Base-by-base conservation (phyloP, 352 stramenopile genomes). In the Globisporangium okanoganense region DNA sequence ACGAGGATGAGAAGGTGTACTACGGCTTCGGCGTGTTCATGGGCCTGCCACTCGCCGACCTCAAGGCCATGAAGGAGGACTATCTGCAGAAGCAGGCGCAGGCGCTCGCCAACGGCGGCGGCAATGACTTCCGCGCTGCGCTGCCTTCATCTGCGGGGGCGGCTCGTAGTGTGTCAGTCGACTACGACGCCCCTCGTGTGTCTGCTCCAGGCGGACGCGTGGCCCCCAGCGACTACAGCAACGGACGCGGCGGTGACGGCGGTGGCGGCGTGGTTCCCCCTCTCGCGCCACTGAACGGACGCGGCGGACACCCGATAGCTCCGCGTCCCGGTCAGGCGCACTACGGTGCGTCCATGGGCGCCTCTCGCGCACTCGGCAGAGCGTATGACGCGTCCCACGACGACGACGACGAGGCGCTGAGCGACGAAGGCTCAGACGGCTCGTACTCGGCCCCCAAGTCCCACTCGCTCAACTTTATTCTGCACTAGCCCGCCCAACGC, bases 11-110 rank as follows among this genome's bases (percentile, higher is more conserved):
- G 61, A 91, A 95, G 69, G 73, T 95, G 1, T 95, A 95, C 79
- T 95, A 95, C 71, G 85, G 85, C 54, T 95, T 95, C 47, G 85
- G 85, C 54, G 85, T 95, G 36, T 95, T 95, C 68, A 95, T 95
- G 82, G 85, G 85, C 0, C 73, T 95, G 44, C 79, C 83, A 33
- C 74, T 95, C 50, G 76, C 80, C n/a, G 85, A 92, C 47, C 73
- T 95, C 51, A 92, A 90, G 58, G 80, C 77, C 55, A 91, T 93
- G 78, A 91, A 90, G 70, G 81, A 91, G 38, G 76, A 93, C 53
- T 89, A 83, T 29, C 51, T 90, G 51, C 79, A 85, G 55, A 72
- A 88, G 50, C 79, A 94, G 66, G 71, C 70, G 47, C 71, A 75
- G 38, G 36, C 33, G 18, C 61, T 59, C 49, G 35, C 40, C 20